These are phyloP conservation scores for Penicillium robsamsonii DNA, from an alignment of 495 filamentous ascomycete species.

Conservation along the genomic window DNA sequence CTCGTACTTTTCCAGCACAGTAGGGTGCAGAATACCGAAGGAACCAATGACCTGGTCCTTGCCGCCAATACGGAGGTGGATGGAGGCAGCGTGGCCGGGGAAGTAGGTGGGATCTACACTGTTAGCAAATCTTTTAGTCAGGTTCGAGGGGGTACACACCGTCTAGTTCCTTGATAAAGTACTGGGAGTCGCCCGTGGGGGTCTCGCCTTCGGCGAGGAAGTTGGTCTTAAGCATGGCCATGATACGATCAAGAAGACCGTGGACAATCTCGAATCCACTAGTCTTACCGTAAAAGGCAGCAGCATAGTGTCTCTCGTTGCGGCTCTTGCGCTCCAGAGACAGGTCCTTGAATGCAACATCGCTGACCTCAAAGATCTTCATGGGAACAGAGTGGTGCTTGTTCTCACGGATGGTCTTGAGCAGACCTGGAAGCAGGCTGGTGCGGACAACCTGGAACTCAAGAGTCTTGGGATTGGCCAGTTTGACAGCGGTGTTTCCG, in stretches of 20 bases:
- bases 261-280: conserved; percentile 96
- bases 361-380: conserved; percentile 88
- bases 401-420: conserved; percentile 96
- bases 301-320: conserved; percentile 93
- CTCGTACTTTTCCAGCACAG: conserved; percentile 90
- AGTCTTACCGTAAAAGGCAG: conserved; percentile 93
- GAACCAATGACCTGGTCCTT: conserved; percentile 72
- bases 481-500: conserved; percentile 77
- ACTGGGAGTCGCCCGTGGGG: conserved; percentile 57
- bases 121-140: conserved; percentile 2
- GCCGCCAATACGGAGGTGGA: conserved; percentile 69
- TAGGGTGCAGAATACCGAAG: conserved; percentile 92
- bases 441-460: conserved; percentile 98
- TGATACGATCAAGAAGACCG: conserved; percentile 84
- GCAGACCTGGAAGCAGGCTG: conserved; percentile 78
- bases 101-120: conserved; percentile 80
- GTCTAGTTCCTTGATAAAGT: conserved; percentile 91
- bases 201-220: conserved; percentile 69
- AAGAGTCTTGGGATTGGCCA: conserved; percentile 92
- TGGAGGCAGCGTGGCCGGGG: conserved; percentile 78
- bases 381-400: conserved; percentile 85
- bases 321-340: conserved; percentile 74
- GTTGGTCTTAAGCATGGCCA: conserved; percentile 84
- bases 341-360: conserved; percentile 86
- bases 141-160: conserved; percentile 47